Percentiles rank a stretch among this genome's conserved stretches.
phyloP scores from a whole-genome alignment of 345 rosid species.

The Brassica carinata region DNA sequence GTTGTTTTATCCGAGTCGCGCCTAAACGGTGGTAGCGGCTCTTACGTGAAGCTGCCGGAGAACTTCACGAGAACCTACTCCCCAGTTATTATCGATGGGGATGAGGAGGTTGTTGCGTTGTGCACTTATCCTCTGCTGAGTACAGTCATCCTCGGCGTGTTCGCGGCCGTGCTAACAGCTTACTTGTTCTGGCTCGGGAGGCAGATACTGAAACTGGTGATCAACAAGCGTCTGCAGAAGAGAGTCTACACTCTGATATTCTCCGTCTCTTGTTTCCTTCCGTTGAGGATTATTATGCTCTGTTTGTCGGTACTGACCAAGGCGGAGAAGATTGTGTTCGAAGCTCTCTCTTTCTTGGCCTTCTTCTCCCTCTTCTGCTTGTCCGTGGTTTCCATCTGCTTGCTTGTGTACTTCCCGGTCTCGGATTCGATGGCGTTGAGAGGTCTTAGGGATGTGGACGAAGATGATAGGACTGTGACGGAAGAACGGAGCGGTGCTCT shows the following conservation, averaged over 20 bases:
- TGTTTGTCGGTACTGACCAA: constrained; percentile 73
- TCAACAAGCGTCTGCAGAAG: constrained; percentile 88
- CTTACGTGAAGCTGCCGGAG: constrained; percentile 52
- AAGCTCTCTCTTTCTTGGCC: constrained; percentile 81
- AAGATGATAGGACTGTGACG: constrained; percentile 50
- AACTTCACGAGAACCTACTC: constrained; percentile 65
- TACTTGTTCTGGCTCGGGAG: constrained; percentile 95
- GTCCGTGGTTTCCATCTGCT: constrained; percentile 70
- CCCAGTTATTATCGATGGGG: constrained; percentile 37
- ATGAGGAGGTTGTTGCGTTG: constrained; percentile 46
- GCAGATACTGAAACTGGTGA: constrained; percentile 78
- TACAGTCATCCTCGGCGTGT: constrained; percentile 83
- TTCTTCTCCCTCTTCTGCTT: constrained; percentile 77
- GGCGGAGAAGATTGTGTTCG: constrained; percentile 69
- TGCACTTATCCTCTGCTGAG: constrained; percentile 92
- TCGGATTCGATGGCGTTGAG: constrained; percentile 92
- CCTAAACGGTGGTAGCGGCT: constrained; percentile 53
- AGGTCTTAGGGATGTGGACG: constrained; percentile 54
- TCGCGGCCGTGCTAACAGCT: constrained; percentile 59
- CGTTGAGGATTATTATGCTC: constrained; percentile 80
- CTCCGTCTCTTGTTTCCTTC: constrained; percentile 84
- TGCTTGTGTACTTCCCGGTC: constrained; percentile 89
- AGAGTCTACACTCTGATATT: constrained; percentile 83
- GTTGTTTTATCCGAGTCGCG: constrained; percentile 67
- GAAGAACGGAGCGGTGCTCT: constrained; percentile 39